phyloP scores from a whole-genome alignment of 345 rosid genomes.

The Moricandia arvensis region DNA sequence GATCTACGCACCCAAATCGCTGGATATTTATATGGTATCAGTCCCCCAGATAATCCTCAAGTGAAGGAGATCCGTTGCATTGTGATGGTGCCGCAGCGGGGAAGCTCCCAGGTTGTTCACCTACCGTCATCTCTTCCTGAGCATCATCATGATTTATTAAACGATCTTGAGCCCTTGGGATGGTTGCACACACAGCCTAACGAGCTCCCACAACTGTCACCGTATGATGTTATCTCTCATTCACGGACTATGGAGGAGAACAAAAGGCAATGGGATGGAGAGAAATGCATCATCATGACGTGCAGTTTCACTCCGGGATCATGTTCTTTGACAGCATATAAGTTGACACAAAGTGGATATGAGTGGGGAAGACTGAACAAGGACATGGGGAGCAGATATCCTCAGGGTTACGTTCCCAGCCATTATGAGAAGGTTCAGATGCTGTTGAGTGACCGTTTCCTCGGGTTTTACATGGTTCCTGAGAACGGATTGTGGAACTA shows the following conservation, averaged over 20 bases:
- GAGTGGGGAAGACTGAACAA: constrained; percentile 98
- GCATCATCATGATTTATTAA: constrained; percentile 83
- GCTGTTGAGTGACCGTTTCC: constrained; percentile 92
- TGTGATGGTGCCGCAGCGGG: constrained; percentile 90
- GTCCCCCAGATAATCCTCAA: constrained; percentile 95
- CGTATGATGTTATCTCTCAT: constrained; percentile 90
- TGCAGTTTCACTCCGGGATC: constrained; percentile 99
- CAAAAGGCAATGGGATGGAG: constrained; percentile 91
- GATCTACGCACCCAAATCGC: constrained; percentile 92
- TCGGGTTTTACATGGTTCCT: constrained; percentile 95
- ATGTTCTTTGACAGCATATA: constrained; percentile 90
- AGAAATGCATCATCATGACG: constrained; percentile 88
- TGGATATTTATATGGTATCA: constrained; percentile 87
- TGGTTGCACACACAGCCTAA: constrained; percentile 99
- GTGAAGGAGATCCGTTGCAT: constrained; percentile 96
- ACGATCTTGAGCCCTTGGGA: constrained; percentile 94
- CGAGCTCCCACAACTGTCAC: constrained; percentile 95
- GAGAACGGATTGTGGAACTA: too few relatives aligned
- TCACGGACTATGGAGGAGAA: constrained; percentile 83
- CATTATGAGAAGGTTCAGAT: constrained; percentile 99
- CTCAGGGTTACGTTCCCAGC: constrained; percentile 92
- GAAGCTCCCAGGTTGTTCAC: constrained; percentile 76
- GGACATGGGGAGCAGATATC: constrained; percentile 81
- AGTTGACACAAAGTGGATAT: constrained; percentile 88
- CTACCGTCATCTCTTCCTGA: constrained; percentile 91